Base-by-base conservation (phyloP, 352 stramenopile species). In the Phytophthora sojae region DNA sequence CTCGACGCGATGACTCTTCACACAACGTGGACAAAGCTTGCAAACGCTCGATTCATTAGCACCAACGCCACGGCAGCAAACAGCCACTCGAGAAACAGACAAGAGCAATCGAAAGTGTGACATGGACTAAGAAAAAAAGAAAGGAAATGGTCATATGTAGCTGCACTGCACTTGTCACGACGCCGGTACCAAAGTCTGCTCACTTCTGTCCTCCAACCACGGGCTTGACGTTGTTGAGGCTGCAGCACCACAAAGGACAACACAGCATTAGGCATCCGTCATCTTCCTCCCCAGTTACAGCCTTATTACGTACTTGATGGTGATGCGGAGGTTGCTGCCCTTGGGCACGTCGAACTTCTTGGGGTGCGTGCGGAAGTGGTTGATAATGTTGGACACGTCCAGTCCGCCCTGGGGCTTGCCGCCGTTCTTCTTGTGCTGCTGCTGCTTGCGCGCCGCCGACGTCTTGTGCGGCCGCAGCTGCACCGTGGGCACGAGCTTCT, bases 281-380 rank as follows among this genome's bases (percentile, higher is more conserved):
- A 32, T 23, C 50, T 0, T 19, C 30, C 32, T 65, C 23, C 32
- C 26, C 45, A 15, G 19, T 21, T 19, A 19, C 17, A 35, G 29
- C 6, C 29, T 35, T 3, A 84, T 35, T 3, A 84, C 85, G 29
- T 77, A 94, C 86, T 92, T 90, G 76, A 94, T 91, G 25, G 87
- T 93, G 67, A 94, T 91, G 57, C 85, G 80, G 25, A 94, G 77
- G 68, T 93, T 93, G 61, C 80, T 90, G 52, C 85, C 88, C 62
- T 94, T 89, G 32, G 88, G 88, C 23, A 96, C 71, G 54, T 89
- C 73, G 50, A 96, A 96, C 77, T 94, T 96, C 55, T 82, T 90
- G 21, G 86, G 86, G 64, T 94, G 85, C 56, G 83, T 81, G 47
- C 77, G 81, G 59, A 92, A 94, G 71, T 96, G 88, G 71, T 82